Evolutionary conservation across 495 filamentous ascomycete genomes (phyloP), one percentile per base, ranked within the genome.

Genomic region (Rostrohypoxylon terebratum): DNA sequence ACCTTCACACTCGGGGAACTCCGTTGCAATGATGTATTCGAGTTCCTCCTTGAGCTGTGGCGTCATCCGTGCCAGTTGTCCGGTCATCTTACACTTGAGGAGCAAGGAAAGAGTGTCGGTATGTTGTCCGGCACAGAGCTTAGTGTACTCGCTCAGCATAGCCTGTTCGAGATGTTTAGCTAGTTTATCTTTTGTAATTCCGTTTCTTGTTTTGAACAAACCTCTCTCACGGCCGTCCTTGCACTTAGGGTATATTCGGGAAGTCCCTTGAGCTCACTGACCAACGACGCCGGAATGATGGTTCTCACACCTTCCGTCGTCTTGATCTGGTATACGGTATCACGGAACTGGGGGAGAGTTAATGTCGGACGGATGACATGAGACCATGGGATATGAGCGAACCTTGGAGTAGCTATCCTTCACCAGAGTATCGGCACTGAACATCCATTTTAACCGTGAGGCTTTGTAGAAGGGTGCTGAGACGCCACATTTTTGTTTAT

Each of bases 281-380:
- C 71, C 40, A 79, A 68, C 25, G 74, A 75, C 7, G 78, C 64
- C 16, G 79, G 81, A 31, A 81, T 75, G 51, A 80, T 74, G 38
- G 77, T 75, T 50, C 80, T 77, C 40, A 75, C 62, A 21, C 81
- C 81, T 66, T 82, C 79, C 28, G 79, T 82, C 7, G 78, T 76
- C 71, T 76, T 81, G 68, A 82, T 78, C 55, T 79, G 75, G 34
- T 80, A 82, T 6, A 77, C 76, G n/a, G 44, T 59, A 54, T 81
- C 77, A 23, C 71, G 69, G 40, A 81, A 82, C 79, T 82, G 59
- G 5, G 34, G n/a, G n/a, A 68, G 0, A 0, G 21, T 73, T 64
- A 77, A 69, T 54, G 45, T 11, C 14, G 25, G 1, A 13, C 5
- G 18, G 3, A 5, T 13, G 9, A 7, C 20, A 42, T 23, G 5